Conservation (phyloP, 176 grass and related monocot species). For the Cenchrus purpureus region DNA sequence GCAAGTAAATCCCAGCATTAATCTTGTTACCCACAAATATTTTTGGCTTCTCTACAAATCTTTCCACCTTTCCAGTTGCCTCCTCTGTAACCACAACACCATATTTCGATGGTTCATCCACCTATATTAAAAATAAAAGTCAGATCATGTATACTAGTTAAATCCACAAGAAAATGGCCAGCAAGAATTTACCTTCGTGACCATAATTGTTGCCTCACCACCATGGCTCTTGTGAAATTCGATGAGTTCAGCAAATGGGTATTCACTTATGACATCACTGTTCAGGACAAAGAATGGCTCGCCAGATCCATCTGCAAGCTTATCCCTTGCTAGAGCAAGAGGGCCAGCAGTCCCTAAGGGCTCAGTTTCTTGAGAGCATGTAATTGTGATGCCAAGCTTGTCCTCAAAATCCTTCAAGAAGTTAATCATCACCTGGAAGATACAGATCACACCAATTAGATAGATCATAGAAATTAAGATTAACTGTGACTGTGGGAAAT, state of each 20-base stretch:
- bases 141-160: neutral
- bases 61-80: constrained; percentile 69
- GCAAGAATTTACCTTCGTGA: constrained; percentile 76
- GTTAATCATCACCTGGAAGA: constrained; percentile 88
- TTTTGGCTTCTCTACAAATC: constrained; percentile 94
- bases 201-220: constrained; percentile 90
- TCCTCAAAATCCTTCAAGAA: constrained; percentile 96
- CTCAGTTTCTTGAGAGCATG: constrained; percentile 94
- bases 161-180: constrained; percentile 18
- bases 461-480: constrained; percentile 31
- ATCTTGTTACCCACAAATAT: constrained; percentile 98
- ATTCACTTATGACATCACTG: constrained; percentile 93
- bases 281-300: constrained; percentile 95
- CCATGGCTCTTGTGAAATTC: constrained; percentile 85
- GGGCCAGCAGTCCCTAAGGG: constrained; percentile 90
- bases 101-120: constrained; percentile 94
- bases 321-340: constrained; percentile 90
- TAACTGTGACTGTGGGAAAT: neutral
- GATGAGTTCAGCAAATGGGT: constrained; percentile 86
- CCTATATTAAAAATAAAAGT: constrained; percentile 54
- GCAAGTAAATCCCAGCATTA: constrained; percentile 94
- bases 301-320: constrained; percentile 74
- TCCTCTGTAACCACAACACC: constrained; percentile 97
- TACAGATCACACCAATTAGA: neutral
- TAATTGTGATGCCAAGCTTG: constrained; percentile 91